These are phyloP conservation scores for Rhizophagus clarus DNA, from an alignment of 192 early-diverging fungal species.

Conservation along the genomic window DNA sequence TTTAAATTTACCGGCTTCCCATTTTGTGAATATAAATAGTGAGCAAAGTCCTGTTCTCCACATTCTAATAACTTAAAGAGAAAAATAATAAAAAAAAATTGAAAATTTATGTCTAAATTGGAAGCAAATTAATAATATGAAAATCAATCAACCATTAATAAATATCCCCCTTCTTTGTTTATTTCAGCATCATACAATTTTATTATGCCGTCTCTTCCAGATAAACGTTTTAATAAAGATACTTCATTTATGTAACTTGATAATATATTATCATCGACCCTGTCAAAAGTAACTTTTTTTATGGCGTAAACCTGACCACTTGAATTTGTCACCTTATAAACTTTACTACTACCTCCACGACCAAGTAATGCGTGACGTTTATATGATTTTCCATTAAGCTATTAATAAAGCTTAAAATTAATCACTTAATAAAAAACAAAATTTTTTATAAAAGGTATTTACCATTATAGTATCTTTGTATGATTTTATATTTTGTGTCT, in stretches of 20 bases:
- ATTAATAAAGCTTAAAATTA: not conserved
- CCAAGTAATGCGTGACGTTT: constrained; percentile 54
- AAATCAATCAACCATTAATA: constrained; percentile 65
- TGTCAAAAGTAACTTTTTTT: constrained; percentile 80
- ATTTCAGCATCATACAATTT: constrained; percentile 78
- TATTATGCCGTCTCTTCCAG: constrained; percentile 73
- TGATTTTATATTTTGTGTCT: not conserved
- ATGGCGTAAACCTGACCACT: constrained; percentile 73
- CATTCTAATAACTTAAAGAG: constrained; percentile 72
- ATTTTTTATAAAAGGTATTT: not conserved
- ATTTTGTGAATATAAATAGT: constrained; percentile 54
- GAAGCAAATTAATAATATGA: not conserved
- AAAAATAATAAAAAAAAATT: not conserved
- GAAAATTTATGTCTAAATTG: not conserved
- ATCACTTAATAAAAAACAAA: not conserved
- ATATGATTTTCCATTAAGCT: not conserved
- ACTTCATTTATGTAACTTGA: constrained; percentile 88
- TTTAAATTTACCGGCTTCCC: constrained; percentile 63
- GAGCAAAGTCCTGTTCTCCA: constrained; percentile 86
- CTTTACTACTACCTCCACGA: constrained; percentile 86
- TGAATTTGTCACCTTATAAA: constrained; percentile 80
- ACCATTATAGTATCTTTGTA: not conserved
- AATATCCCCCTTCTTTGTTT: constrained; percentile 55
- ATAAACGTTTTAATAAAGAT: constrained; percentile 66
- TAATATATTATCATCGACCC: constrained; percentile 62